These are phyloP conservation scores for Cyclocybe aegerita DNA, from an alignment of 768 basidiomycete species.

Conservation along the genomic window DNA sequence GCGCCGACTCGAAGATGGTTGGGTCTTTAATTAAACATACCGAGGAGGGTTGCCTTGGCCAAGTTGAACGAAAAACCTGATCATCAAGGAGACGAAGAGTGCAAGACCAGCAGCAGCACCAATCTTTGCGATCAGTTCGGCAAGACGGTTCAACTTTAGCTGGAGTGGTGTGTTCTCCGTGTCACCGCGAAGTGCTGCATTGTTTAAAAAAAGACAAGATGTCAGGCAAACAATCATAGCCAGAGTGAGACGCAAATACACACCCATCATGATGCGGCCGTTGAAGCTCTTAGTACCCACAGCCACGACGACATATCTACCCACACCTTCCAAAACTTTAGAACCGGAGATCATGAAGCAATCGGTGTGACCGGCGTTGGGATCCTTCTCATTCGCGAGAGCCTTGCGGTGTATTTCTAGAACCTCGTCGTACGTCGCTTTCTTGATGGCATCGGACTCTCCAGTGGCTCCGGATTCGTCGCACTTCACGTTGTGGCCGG, in stretches of 20 bases:
- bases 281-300: constrained; percentile 94
- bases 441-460: constrained; percentile 94
- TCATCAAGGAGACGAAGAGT: constrained; percentile 85
- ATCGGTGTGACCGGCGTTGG: constrained; percentile 62
- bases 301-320: constrained; percentile 87
- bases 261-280: constrained; percentile 97
- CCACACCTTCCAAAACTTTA: constrained; percentile 94
- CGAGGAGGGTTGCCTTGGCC: constrained; percentile 57
- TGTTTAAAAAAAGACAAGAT: not conserved
- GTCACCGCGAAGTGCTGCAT: constrained; percentile 79
- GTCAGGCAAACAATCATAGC: not conserved
- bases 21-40: constrained; percentile 27
- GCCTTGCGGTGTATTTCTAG: constrained; percentile 45
- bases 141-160: constrained; percentile 89
- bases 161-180: constrained; percentile 91
- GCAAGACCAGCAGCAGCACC: constrained; percentile 80
- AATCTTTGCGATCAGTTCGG: constrained; percentile 91
- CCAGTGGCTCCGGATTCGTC: constrained; percentile 97
- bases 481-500: constrained; percentile 91
- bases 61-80: constrained; percentile 92
- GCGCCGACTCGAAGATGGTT: not conserved
- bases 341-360: constrained; percentile 91
- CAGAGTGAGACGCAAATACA: constrained; percentile 22
- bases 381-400: constrained; percentile 23
- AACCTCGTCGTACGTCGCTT: constrained; percentile 76